Conservation (phyloP, 371 early-diverging fungal species). For the Mortierella sp. region DNA sequence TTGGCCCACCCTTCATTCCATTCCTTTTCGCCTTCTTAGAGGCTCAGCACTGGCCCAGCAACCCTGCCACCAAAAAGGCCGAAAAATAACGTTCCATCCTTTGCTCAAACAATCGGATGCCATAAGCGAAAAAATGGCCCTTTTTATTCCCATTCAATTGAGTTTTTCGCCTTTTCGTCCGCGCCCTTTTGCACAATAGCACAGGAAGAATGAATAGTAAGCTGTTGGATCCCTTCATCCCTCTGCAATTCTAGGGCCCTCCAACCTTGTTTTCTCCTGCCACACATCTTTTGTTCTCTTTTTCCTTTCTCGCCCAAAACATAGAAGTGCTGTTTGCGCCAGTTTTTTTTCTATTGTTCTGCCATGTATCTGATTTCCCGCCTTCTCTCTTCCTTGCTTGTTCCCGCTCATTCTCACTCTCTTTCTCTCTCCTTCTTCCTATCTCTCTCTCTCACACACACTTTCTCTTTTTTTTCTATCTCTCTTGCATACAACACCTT, state of each 20-base stretch:
- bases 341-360: neutral
- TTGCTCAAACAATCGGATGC: neutral
- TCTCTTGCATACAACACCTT: neutral
- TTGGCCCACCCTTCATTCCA: neutral
- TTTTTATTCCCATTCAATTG: neutral
- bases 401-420: no score
- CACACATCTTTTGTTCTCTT: neutral
- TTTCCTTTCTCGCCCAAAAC: neutral
- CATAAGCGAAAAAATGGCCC: neutral
- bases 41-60: neutral
- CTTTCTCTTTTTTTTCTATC: no score
- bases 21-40: neutral
- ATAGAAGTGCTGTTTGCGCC: neutral
- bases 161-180: conserved; percentile 3
- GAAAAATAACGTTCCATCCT: neutral
- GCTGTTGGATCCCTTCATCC: neutral
- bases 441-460: no score
- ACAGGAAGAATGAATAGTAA: neutral
- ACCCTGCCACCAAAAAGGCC: neutral
- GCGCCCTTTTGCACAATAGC: neutral
- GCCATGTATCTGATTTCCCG: neutral
- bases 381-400: neutral
- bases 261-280: neutral
- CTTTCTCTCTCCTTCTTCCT: no score
- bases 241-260: neutral